Conservation (phyloP, 169 alveolate genomes). For the Eimeria mitis region DNA sequence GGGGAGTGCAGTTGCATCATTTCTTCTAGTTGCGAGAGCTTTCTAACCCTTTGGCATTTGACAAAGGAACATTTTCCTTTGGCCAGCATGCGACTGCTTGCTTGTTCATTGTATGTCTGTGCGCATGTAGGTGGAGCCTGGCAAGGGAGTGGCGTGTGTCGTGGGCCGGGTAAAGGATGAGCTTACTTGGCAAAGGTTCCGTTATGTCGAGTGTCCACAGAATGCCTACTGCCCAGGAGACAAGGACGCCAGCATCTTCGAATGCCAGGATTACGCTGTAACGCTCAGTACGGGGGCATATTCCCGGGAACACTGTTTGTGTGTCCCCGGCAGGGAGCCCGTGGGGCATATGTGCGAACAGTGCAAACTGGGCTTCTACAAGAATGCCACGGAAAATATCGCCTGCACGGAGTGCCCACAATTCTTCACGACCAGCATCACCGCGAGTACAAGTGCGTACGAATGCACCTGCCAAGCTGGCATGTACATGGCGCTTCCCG, state of each 20-base stretch:
- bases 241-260: constrained; percentile 72
- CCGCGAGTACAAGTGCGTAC: constrained; percentile 82
- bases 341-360: constrained; percentile 79
- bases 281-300: constrained; percentile 72
- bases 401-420: constrained; percentile 83
- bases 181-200: constrained; percentile 67
- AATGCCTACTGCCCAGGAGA: constrained; percentile 82
- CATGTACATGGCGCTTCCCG: constrained; percentile 72
- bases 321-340: constrained; percentile 75
- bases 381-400: constrained; percentile 82
- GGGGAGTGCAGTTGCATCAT: not conserved
- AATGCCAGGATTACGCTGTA: constrained; percentile 74
- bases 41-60: not conserved
- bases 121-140: constrained; percentile 51
- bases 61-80: not conserved
- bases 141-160: constrained; percentile 50
- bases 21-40: not conserved
- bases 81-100: not conserved
- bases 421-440: constrained; percentile 73
- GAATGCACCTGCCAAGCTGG: constrained; percentile 83
- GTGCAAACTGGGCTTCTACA: constrained; percentile 82
- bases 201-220: constrained; percentile 73
- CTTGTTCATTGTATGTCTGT: not conserved
- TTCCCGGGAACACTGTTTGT: constrained; percentile 73
- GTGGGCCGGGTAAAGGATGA: constrained; percentile 64